phyloP scores from a whole-genome alignment of 495 filamentous ascomycete genomes.

The Penicillium paradoxum region DNA sequence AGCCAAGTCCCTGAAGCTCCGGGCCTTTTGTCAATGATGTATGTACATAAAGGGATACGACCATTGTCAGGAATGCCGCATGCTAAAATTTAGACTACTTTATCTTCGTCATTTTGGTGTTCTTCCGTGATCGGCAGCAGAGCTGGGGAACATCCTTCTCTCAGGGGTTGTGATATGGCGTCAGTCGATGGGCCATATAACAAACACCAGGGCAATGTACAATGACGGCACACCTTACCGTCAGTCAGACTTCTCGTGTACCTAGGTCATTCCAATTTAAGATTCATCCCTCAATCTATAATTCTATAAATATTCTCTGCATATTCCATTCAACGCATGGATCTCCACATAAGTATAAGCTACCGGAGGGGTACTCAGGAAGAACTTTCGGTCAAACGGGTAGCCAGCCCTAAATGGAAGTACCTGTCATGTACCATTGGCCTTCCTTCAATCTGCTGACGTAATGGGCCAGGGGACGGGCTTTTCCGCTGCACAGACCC shows the following conservation, averaged over 20 bases:
- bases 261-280: not conserved
- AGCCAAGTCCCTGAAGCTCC: too few species aligned
- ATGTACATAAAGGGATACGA: too few species aligned
- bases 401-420: not conserved
- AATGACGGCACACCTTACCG: too few species aligned
- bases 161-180: slow-evolving; percentile 4
- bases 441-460: not conserved
- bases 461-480: not conserved
- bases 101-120: not conserved
- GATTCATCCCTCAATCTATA: slow-evolving; percentile 4
- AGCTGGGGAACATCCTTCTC: slow-evolving; percentile 4
- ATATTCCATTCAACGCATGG: slow-evolving; percentile 1
- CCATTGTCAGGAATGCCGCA: not conserved
- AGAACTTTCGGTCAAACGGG: not conserved
- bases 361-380: not conserved
- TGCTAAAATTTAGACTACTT: not conserved
- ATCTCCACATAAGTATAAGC: slow-evolving; percentile 6
- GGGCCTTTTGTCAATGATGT: too few species aligned
- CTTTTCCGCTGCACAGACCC: slow-evolving; percentile 5
- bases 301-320: slow-evolving; percentile 9
- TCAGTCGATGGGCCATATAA: too few species aligned
- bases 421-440: not conserved
- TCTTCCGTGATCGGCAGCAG: slow-evolving; percentile 4
- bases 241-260: not conserved
- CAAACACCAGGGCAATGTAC: too few species aligned